Conservation (phyloP, 352 stramenopile genomes). For the Globisporangium middletonii region DNA sequence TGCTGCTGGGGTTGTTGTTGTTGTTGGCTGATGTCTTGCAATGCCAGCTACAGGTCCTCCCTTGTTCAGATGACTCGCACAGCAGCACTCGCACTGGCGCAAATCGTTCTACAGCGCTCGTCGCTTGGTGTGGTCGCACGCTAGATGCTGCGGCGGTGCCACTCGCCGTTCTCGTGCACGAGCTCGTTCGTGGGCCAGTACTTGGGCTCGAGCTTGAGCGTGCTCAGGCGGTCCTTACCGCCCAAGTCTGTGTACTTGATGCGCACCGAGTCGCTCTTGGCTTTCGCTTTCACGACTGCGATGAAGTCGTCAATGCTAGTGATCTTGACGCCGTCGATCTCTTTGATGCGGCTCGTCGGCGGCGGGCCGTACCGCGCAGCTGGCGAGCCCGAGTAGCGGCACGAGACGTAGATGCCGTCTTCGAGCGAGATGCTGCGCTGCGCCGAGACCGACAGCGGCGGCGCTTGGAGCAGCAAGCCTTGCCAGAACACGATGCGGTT, state of each 20-base stretch:
- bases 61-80: too few relatives aligned
- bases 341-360: conserved; percentile 86
- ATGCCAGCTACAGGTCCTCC: too few relatives aligned
- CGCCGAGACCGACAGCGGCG: conserved; percentile 81
- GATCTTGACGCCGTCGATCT: conserved; percentile 87
- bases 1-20: too few relatives aligned
- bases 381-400: conserved; percentile 82
- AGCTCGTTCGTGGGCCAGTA: conserved; percentile 90
- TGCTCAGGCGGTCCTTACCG: conserved; percentile 82
- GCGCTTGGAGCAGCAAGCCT: conserved; percentile 84
- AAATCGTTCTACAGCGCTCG: not conserved
- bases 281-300: conserved; percentile 57
- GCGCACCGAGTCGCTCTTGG: conserved; percentile 65
- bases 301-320: conserved; percentile 88
- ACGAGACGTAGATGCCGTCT: conserved; percentile 84
- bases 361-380: conserved; percentile 85
- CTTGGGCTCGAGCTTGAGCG: conserved; percentile 85
- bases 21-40: too few relatives aligned
- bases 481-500: conserved; percentile 91
- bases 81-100: too few relatives aligned
- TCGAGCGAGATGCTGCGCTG: conserved; percentile 79
- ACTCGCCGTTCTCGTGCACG: conserved; percentile 69
- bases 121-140: not conserved
- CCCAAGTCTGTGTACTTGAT: conserved; percentile 89
- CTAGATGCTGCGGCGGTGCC: conserved; percentile 54